Evolutionary conservation across 768 basidiomycete species (phyloP).

Genomic region (Galerina sulciceps): DNA sequence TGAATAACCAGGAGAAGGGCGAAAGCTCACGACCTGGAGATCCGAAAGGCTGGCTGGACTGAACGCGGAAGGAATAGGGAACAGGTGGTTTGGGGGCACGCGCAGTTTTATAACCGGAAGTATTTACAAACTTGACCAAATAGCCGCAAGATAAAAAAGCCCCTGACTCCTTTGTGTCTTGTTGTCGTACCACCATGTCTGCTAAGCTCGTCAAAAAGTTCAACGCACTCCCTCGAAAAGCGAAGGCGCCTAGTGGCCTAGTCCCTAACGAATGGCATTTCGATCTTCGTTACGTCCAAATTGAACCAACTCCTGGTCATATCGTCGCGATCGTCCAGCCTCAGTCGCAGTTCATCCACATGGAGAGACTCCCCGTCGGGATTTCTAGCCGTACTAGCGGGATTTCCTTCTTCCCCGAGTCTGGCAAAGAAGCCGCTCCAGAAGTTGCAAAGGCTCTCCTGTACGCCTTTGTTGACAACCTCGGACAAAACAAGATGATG

Average conservation of each 20-base stretch:
- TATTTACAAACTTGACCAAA: too few relatives aligned
- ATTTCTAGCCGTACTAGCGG: conserved; percentile 12
- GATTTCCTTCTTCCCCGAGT: conserved; percentile 35
- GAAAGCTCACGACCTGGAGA: too few relatives aligned
- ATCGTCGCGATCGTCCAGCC: conserved; percentile 32
- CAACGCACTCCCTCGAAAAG: conserved; percentile 28
- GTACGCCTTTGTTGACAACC: conserved; percentile 26
- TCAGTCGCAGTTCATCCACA: conserved; percentile 25
- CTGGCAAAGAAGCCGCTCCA: conserved; percentile 30
- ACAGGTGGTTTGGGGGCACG: too few relatives aligned
- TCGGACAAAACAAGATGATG: conserved; percentile 20
- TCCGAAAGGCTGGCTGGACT: too few relatives aligned
- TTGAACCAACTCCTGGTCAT: conserved; percentile 34
- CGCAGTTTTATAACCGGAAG: too few relatives aligned
- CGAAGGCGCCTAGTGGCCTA: conserved; percentile 17
- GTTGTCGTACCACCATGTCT: neutral
- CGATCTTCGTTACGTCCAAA: conserved; percentile 34
- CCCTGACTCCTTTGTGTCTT: too few relatives aligned
- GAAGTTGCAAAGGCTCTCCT: conserved; percentile 32
- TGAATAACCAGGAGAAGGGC: too few relatives aligned
- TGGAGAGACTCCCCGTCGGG: conserved; percentile 28
- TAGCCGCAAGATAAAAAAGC: too few relatives aligned
- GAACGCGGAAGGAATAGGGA: too few relatives aligned
- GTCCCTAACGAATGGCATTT: conserved; percentile 39
- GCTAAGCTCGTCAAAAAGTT: conserved; percentile 21